A percentile compares a stretch with the other conserved stretches of the same genome.
Conservation (phyloP, 257 asterid species). For the Mentha longifolia region DNA sequence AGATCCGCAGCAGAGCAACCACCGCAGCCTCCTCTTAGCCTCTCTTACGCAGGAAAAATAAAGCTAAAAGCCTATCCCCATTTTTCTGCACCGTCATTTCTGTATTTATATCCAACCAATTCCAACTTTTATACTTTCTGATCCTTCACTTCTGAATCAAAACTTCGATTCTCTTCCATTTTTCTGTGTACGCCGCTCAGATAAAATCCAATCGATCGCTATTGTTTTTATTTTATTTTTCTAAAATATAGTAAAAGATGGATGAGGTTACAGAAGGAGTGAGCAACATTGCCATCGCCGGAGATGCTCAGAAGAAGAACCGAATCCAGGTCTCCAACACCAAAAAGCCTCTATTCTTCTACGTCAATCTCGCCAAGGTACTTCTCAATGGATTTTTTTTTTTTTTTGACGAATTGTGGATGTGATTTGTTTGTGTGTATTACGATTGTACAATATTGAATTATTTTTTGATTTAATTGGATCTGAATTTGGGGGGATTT, state of each 20-base stretch:
- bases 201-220: slow-evolving; percentile 14
- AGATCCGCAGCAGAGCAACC: background rate
- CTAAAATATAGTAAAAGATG: slow-evolving; percentile 33
- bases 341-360: slow-evolving; percentile 52
- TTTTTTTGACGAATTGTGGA: background rate
- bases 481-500: slow-evolving; percentile 28
- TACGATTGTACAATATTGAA: background rate
- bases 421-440: background rate
- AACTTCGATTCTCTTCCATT: background rate
- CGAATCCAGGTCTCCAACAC: slow-evolving; percentile 51
- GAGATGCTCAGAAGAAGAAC: slow-evolving; percentile 46
- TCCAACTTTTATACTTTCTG: background rate
- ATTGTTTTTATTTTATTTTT: too few relatives aligned
- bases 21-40: slow-evolving; percentile 34
- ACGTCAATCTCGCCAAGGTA: slow-evolving; percentile 58
- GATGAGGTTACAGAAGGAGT: slow-evolving; percentile 63
- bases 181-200: background rate
- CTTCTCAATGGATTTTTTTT: background rate
- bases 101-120: background rate
- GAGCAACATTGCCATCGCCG: slow-evolving; percentile 50
- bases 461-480: slow-evolving; percentile 8
- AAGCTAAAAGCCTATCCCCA: slow-evolving; percentile 19
- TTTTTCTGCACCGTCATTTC: background rate
- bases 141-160: background rate
- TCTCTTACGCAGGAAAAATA: slow-evolving; percentile 26